phyloP scores from a whole-genome alignment of 2,329 filamentous ascomycete species.

The Aureobasidium sp. region DNA sequence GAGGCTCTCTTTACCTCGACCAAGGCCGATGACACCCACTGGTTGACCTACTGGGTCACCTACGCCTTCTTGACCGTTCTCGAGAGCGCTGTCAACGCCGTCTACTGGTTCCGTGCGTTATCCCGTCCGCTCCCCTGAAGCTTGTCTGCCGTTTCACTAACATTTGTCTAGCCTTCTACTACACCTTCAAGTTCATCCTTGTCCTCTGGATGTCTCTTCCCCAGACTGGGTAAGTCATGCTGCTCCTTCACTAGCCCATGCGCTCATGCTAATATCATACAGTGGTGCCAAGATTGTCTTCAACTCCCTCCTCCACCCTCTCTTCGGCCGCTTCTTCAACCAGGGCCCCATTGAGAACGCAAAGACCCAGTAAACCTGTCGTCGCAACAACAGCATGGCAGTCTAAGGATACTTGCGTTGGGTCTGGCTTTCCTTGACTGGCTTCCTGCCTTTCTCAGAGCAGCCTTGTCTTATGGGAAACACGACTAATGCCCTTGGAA shows the following conservation, averaged over 20 bases:
- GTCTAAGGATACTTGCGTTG: not conserved
- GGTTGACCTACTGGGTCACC: constrained; percentile 78
- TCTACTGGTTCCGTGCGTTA: constrained; percentile 72
- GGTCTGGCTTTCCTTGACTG: not conserved
- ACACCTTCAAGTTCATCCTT: constrained; percentile 97
- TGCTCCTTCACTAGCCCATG: constrained; percentile 14
- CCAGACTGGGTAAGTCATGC: constrained; percentile 70
- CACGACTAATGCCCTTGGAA: constrained; percentile 14
- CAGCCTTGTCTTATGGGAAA: constrained; percentile 10
- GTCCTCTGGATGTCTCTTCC: constrained; percentile 97
- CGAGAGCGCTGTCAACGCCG: constrained; percentile 75
- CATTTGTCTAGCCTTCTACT: constrained; percentile 71
- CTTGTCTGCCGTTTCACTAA: constrained; percentile 19
- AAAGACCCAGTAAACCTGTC: constrained; percentile 26
- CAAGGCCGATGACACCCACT: constrained; percentile 77
- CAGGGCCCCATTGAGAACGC: constrained; percentile 61
- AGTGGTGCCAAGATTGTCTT: constrained; percentile 96
- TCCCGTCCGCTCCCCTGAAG: constrained; percentile 3
- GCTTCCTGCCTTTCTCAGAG: not conserved
- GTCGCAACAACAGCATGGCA: not conserved
- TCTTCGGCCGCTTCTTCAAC: constrained; percentile 85
- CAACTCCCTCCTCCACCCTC: constrained; percentile 87
- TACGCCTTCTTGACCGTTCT: constrained; percentile 75
- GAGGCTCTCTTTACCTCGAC: constrained; percentile 64
- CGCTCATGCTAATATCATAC: constrained; percentile 21